Evolutionary conservation across 441 rosid species (phyloP), one percentile per base, ranked within the genome.

Genomic region (Populus hybrid): DNA sequence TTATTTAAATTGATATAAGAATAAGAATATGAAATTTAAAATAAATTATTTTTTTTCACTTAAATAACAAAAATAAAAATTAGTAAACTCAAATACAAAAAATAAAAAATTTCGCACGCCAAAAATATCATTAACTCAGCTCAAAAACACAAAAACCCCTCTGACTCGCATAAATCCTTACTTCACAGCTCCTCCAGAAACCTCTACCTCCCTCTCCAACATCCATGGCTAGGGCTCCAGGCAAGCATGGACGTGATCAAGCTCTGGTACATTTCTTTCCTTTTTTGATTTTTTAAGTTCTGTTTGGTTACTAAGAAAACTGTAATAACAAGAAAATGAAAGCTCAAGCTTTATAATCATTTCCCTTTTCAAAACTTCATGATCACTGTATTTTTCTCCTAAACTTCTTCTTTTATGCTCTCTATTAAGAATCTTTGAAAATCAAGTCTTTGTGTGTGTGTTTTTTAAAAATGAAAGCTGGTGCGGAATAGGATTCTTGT

Each of bases 241-340:
- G 72, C 72, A 93, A 92, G 81, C 95, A 93, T 82, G 88, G 86
- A 21, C 92, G 88, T 26, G 95, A 90, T 84, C 92, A 84, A 81
- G 78, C 91, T 73, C 85, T 85, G 89, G 97, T 95, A 79, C 30
- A 67, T 77, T 69, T 3, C 57, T 70, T 67, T 74, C 12, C 23
- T 65, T 71, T 68, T 34, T n/a, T 26, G 34, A 57, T 11, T 63
- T 73, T 24, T 2, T 18, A 9, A 40, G 6, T 38, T 26, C 63
- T 42, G 38, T 38, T 11, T 20, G 23, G 20, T 77, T 61, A 1
- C 71, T 23, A 11, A 16, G 42, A 34, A 4, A 21, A 26, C n/a
- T 35, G 23, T 74, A 6, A 64, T 24, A 2, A 24, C 18, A 16
- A 26, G 30, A n/a, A 57, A 46, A 61, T 61, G 66, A 61, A 61